A percentile compares a stretch with the other conserved stretches of the same genome.
phyloP scores from a whole-genome alignment of 2,329 filamentous ascomycete species.

The Microcyclospora tardicrescens region DNA sequence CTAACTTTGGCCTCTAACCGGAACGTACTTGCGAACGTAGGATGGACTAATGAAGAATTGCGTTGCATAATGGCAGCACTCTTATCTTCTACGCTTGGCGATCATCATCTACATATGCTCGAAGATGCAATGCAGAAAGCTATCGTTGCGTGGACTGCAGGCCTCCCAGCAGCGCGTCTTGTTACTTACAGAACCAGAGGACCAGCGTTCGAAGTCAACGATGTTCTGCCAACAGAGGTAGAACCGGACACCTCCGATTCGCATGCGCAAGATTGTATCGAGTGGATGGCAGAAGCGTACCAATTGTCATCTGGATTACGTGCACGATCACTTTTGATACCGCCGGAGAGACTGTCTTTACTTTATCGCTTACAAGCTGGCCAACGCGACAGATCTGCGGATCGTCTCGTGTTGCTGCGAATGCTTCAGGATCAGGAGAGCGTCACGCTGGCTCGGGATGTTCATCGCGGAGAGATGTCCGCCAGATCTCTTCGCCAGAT shows the following conservation, averaged over 20 bases:
- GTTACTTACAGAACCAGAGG: too few relatives aligned
- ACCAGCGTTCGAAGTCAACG: too few relatives aligned
- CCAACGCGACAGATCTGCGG: slow-evolving; percentile 4
- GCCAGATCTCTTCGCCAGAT: neutral
- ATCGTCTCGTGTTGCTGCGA: neutral
- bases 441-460: slow-evolving; percentile 6
- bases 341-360: slow-evolving; percentile 14
- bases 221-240: too few relatives aligned
- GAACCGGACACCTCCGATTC: too few relatives aligned
- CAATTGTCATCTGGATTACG: slow-evolving; percentile 17
- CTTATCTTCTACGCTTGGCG: neutral
- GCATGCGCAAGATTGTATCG: slow-evolving; percentile 9
- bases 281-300: slow-evolving; percentile 20
- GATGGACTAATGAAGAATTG: neutral
- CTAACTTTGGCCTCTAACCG: too few relatives aligned
- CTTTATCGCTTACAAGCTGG: slow-evolving; percentile 18
- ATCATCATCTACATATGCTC: too few relatives aligned
- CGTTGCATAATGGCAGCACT: neutral
- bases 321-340: slow-evolving; percentile 7
- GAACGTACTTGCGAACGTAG: too few relatives aligned
- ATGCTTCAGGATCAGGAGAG: slow-evolving; percentile 13
- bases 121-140: too few relatives aligned
- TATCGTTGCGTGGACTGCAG: neutral
- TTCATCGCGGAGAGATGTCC: slow-evolving; percentile 4
- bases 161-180: neutral